Base-by-base conservation (phyloP, 2,329 filamentous ascomycete genomes). In the Teratosphaeria pseudoeucalypti region DNA sequence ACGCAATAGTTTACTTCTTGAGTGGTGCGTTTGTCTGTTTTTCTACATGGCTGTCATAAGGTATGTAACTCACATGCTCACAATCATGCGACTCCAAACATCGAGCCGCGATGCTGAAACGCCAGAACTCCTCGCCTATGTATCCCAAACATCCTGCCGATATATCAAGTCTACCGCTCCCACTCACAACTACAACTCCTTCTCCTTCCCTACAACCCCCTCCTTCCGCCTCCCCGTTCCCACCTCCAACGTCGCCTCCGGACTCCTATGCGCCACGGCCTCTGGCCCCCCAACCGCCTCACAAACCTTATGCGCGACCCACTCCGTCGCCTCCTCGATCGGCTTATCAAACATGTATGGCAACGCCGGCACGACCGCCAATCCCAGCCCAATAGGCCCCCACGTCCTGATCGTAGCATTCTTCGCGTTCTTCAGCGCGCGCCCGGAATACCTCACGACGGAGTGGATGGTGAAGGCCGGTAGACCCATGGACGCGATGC, bases 381-480 rank as follows among this genome's bases (percentile, higher is more conserved):
- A 77, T 68, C 84, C 84, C 58, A 87, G 78, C 1, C 94, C 94
- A 61, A 99, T 96, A 0, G 94, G 94, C 0, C 83, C 88, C 87
- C 89, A 99, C 0, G 90, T 94, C 66, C 92, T 80, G 27, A 97
- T 61, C 4, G 77, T 83, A 61, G 81, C 79, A 70, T 88, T 95
- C 79, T 94, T 92, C 23, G 81, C 79, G 67, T 89, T 80, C 77
- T 92, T 96, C 78, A 99, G 74, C n/a, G 90, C 90, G 47, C 80
- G 81, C 0, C 94, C 91, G 0, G 89, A 92, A 71, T 99, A 96
- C 62, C 85, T 84, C 57, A 99, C 94, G 6, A 97, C 87, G 62
- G 87, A 91, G 74, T 96, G 92, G 60, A 97, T 96, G 0, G 91
- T 96, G 63, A 96, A 90, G 0, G 92, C 92, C 0, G 92, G 94